These are phyloP conservation scores for Phytophthora cryptogea DNA, from an alignment of 352 stramenopile genomes.

Conservation along the genomic window DNA sequence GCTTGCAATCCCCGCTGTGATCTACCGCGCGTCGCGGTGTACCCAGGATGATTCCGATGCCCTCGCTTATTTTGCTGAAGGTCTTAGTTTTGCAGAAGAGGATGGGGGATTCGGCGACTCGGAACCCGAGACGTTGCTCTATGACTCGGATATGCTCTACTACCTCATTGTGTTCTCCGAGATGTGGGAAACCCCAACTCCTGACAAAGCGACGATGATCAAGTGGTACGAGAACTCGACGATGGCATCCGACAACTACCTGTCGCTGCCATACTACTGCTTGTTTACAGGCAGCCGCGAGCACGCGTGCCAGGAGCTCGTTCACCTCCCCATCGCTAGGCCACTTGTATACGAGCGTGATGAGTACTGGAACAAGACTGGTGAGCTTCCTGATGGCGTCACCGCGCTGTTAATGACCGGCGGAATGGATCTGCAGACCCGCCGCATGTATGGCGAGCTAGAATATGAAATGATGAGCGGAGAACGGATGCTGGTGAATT, in stretches of 20 bases:
- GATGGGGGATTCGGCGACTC: constrained; percentile 28
- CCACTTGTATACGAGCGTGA: constrained; percentile 61
- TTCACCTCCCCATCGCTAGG: constrained; percentile 43
- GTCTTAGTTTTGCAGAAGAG: constrained; percentile 5
- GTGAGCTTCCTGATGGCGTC: constrained; percentile 41
- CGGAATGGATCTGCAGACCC: constrained; percentile 62
- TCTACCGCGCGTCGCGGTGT: constrained; percentile 58
- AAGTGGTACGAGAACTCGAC: constrained; percentile 61
- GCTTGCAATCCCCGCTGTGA: constrained; percentile 54
- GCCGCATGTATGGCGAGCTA: constrained; percentile 47
- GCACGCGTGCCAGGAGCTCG: constrained; percentile 53
- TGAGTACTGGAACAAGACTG: constrained; percentile 72
- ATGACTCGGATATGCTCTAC: constrained; percentile 75
- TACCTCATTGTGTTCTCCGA: constrained; percentile 82
- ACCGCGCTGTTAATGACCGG: constrained; percentile 61
- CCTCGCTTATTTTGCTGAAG: constrained; percentile 44
- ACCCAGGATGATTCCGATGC: constrained; percentile 39
- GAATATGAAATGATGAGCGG: constrained; percentile 57
- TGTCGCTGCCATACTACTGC: constrained; percentile 75
- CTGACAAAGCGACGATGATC: constrained; percentile 55
- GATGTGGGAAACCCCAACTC: constrained; percentile 69
- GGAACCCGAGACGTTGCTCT: constrained; percentile 56
- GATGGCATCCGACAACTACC: constrained; percentile 75
- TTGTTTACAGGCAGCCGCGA: constrained; percentile 71
- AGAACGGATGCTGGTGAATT: constrained; percentile 67